Conservation (phyloP, 768 basidiomycete species). For the Termitomyces sp. region DNA sequence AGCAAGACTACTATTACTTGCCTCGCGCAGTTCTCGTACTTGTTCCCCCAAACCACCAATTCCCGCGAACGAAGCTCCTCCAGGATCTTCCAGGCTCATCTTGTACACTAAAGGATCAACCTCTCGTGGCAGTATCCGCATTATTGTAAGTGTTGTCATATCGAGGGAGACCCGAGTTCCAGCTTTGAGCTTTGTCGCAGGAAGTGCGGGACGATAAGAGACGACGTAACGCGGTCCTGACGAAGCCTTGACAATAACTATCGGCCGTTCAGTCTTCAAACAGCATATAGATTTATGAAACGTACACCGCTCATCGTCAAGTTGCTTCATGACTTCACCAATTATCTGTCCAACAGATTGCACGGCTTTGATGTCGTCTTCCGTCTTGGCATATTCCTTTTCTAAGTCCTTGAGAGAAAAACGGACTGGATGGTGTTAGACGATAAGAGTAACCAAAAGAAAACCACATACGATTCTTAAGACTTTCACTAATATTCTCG, state of each 20-base stretch:
- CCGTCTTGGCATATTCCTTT: constrained; percentile 88
- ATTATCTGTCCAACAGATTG: constrained; percentile 99
- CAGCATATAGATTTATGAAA: constrained; percentile 7
- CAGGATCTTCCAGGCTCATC: constrained; percentile 98
- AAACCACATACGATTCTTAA: constrained; percentile 80
- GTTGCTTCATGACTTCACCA: constrained; percentile 97
- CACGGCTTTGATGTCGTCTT: constrained; percentile 98
- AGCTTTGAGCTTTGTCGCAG: constrained; percentile 86
- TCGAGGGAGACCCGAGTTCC: constrained; percentile 96
- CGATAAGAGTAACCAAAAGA: background rate
- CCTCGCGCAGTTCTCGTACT: constrained; percentile 94
- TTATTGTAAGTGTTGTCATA: constrained; percentile 98
- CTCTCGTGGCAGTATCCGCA: constrained; percentile 96
- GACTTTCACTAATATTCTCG: constrained; percentile 75
- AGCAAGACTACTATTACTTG: constrained; percentile 25
- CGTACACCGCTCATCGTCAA: constrained; percentile 96
- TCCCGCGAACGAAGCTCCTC: constrained; percentile 91
- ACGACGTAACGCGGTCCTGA: constrained; percentile 98
- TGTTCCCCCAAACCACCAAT: constrained; percentile 96
- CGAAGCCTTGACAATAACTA: constrained; percentile 98
- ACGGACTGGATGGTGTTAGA: constrained; percentile 51
- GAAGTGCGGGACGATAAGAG: constrained; percentile 89
- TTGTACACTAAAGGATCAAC: constrained; percentile 99
- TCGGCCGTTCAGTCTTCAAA: background rate
- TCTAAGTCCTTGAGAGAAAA: constrained; percentile 88